Base-by-base conservation (phyloP, 1,284 basidiomycete genomes). In the Puccinia hordei region DNA sequence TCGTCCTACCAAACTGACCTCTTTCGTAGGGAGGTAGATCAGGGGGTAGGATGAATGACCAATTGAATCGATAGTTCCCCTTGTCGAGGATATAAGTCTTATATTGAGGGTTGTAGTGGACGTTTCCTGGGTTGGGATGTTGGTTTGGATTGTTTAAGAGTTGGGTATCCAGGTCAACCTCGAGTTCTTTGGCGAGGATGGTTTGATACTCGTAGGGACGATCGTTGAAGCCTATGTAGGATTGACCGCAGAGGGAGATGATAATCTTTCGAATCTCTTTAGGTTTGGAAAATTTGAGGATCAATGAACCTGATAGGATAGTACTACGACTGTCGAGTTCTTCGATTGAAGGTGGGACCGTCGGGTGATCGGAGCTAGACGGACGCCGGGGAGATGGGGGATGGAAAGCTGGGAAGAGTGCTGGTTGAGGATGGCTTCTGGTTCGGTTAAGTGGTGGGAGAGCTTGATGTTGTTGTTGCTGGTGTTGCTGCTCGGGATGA, bases 191-290 rank as follows among this genome's bases (percentile, higher is more conserved):
- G 8, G 59, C 38, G 19, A 76, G 74, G 27, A 76, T 66, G 30
- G 74, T 65, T 66, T 76, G 74, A 46, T 76, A 51, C 51, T 76
- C 74, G 41, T 76, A 76, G 19, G 74, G 74, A 10, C 74, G 22
- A 22, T 76, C 74, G n/a, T 63, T 66, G 61, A 76, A 76, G 49
- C 74, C 74, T 46, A 76, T 66, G 33, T 76, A 76, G 9, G 74
- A 76, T 53, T 76, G 74, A 49, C 74, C 74, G 22, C 57, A 63
- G 13, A 76, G 61, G 44, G 74, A 65, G 17, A 76, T 66, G 33
- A 66, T 30, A 35, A 76, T 51, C 33, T 76, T 76, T 30, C 61
- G 49, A 17, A 76, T 66, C 35, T 76, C 74, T 46, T 76, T 76
- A 10, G 74, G 74, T 19, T 65, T 65, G 5, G 61, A 66, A 24